These are phyloP conservation scores for Pseudogymnoascus sp. DNA, from an alignment of 2,329 filamentous ascomycete genomes.

Conservation along the genomic window DNA sequence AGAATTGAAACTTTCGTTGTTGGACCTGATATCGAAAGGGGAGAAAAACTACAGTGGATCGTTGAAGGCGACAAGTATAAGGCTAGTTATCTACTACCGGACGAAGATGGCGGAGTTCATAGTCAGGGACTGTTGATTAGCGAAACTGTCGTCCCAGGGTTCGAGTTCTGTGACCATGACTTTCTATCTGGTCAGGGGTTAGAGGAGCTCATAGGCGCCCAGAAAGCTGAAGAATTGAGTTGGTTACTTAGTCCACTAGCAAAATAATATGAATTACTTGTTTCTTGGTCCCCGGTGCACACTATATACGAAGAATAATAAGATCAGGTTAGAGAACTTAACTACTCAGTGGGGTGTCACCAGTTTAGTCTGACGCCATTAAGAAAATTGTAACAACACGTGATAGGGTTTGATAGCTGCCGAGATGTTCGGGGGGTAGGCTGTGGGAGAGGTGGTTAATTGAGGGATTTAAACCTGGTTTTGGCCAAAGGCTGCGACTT, in stretches of 20 bases:
- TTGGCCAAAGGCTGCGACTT: background rate
- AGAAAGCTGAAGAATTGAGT: conserved; percentile 39
- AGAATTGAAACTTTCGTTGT: conserved; percentile 57
- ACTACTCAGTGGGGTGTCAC: background rate
- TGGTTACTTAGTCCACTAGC: conserved; percentile 34
- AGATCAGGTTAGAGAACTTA: background rate
- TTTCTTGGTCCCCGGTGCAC: background rate
- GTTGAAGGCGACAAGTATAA: conserved; percentile 63
- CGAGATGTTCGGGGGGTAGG: background rate
- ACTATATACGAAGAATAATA: background rate
- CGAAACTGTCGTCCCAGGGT: conserved; percentile 60
- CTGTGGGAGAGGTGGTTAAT: background rate
- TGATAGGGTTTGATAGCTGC: background rate
- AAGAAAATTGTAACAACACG: background rate
- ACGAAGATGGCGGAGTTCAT: conserved; percentile 29
- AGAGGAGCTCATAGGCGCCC: conserved; percentile 40
- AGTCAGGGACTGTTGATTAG: conserved; percentile 52
- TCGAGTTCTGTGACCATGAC: conserved; percentile 59
- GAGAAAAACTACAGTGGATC: conserved; percentile 59
- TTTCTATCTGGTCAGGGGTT: conserved; percentile 48
- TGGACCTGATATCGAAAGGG: conserved; percentile 45
- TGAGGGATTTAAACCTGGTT: background rate
- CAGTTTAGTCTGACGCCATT: background rate
- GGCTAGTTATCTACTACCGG: conserved; percentile 49
- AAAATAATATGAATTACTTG: conserved; percentile 3